Percentiles rank a stretch among this genome's conserved stretches.
Conservation (phyloP, 805 yeast genomes). For the Cyberlindnera euphorbiiphila region DNA sequence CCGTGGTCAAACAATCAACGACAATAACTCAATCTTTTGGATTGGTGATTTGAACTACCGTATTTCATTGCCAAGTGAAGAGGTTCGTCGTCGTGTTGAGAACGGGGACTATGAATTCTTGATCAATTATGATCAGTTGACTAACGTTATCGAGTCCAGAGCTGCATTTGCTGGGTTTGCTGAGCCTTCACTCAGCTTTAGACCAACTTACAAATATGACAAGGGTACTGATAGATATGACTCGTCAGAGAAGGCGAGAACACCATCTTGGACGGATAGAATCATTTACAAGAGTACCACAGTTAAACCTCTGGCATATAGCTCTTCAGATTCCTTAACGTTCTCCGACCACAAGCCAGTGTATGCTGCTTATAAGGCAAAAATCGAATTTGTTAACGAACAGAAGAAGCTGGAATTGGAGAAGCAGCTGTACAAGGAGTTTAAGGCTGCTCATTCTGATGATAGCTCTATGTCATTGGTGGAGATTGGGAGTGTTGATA, state of each 20-base stretch:
- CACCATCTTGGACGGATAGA: conserved; percentile 97
- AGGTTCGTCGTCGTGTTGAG: conserved; percentile 55
- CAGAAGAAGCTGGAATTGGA: conserved; percentile 50
- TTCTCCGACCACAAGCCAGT: conserved; percentile 94
- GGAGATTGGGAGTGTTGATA: conserved; percentile 15
- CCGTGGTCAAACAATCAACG: conserved; percentile 38
- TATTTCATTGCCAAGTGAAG: conserved; percentile 65
- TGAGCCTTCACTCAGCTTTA: conserved; percentile 73
- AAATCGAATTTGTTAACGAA: conserved; percentile 68
- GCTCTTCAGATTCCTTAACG: conserved; percentile 51
- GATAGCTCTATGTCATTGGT: conserved; percentile 26
- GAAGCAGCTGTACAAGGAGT: conserved; percentile 55
- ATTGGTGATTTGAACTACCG: conserved; percentile 93
- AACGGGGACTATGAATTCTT: conserved; percentile 44
- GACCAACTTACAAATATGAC: conserved; percentile 92
- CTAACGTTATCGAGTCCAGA: conserved; percentile 64
- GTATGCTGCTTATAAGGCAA: conserved; percentile 68
- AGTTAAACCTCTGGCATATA: conserved; percentile 63
- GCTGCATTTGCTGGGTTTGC: conserved; percentile 67
- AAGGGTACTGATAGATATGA: conserved; percentile 79
- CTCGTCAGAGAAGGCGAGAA: conserved; percentile 85
- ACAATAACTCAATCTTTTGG: conserved; percentile 90
- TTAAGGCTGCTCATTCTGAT: conserved; percentile 37
- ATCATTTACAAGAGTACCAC: conserved; percentile 32
- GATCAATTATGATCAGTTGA: conserved; percentile 74